Conservation (phyloP, 169 alveolate genomes). For the Cyclospora cayetanensis region DNA sequence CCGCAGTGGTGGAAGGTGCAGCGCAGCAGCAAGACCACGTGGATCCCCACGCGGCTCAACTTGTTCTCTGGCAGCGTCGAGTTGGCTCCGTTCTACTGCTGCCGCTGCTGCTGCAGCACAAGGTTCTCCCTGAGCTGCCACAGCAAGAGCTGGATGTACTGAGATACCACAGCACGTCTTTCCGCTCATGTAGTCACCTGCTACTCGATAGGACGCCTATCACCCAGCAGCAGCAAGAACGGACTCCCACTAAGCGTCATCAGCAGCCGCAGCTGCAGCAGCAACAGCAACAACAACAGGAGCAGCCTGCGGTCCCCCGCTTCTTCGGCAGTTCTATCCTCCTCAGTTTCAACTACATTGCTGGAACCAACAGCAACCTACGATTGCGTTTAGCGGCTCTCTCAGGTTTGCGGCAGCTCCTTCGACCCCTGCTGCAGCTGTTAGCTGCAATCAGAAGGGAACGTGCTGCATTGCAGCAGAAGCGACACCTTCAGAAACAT, state of each 20-base stretch:
- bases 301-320: neutral
- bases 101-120: constrained; percentile 52
- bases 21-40: neutral
- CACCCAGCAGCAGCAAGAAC: neutral
- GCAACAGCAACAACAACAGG: constrained; percentile 1
- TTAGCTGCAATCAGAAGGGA: neutral
- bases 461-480: neutral
- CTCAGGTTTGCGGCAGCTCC: constrained; percentile 2
- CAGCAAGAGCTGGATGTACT: constrained; percentile 15
- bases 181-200: neutral
- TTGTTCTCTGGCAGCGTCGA: neutral
- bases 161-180: neutral
- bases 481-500: neutral
- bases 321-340: neutral
- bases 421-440: constrained; percentile 47
- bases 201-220: neutral
- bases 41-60: neutral
- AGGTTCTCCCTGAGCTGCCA: neutral
- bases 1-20: neutral
- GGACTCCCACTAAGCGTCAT: neutral
- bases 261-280: constrained; percentile 22
- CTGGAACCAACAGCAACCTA: neutral
- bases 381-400: neutral
- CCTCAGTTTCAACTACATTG: neutral
- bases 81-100: constrained; percentile 33